Evolutionary conservation across 148 eudicot species (phyloP).

Genomic region (Oxyria digyna): DNA sequence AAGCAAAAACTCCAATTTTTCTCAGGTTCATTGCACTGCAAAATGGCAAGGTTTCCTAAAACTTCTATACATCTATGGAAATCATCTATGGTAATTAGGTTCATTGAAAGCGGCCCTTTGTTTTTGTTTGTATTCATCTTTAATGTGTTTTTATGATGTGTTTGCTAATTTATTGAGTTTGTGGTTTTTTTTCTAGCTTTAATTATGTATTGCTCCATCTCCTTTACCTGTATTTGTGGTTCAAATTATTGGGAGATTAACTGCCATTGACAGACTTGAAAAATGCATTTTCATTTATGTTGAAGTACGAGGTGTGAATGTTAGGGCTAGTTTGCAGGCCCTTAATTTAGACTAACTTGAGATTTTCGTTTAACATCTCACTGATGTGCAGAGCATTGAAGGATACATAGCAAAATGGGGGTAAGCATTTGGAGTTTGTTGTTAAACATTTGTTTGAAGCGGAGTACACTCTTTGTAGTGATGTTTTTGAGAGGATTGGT

Average conservation of each 20-base stretch:
- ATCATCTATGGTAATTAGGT: no score
- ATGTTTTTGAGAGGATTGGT: slow-evolving; percentile 69
- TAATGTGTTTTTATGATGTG: no score
- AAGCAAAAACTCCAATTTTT: no score
- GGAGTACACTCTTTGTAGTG: slow-evolving; percentile 70
- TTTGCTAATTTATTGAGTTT: no score
- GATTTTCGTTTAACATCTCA: slow-evolving; percentile 52
- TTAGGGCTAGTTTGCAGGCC: slow-evolving; percentile 59
- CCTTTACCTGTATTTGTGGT: slow-evolving; percentile 58
- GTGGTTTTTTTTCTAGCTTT: no score
- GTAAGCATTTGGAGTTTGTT: slow-evolving; percentile 77
- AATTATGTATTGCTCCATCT: slow-evolving; percentile 61
- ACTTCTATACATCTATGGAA: no score
- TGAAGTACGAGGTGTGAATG: slow-evolving; percentile 65
- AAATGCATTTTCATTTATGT: slow-evolving; percentile 60
- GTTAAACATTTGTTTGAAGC: slow-evolving; percentile 73
- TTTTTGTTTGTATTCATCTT: no score
- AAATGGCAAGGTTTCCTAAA: no score
- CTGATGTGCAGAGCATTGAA: slow-evolving; percentile 64
- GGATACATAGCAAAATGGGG: slow-evolving; percentile 67
- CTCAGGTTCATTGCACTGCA: no score
- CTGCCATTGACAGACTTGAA: slow-evolving; percentile 51
- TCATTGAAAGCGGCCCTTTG: no score
- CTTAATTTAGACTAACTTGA: slow-evolving; percentile 73
- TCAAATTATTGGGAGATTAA: slow-evolving; percentile 56